Conservation (phyloP, 1,284 basidiomycete species). For the Puccinia coronata region DNA sequence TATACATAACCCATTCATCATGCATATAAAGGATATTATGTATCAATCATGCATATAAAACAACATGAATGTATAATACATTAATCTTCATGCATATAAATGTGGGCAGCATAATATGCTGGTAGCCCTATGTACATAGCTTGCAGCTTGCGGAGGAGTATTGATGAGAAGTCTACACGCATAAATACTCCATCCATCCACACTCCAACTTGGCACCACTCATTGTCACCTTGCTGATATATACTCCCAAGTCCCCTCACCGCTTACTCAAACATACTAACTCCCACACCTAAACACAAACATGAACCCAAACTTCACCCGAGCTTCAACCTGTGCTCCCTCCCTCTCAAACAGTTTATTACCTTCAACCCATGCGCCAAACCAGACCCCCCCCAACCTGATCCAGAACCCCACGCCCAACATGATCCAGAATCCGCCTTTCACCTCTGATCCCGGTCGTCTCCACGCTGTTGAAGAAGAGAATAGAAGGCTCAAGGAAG, state of each 20-base stretch:
- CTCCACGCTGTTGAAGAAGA: conserved; percentile 36
- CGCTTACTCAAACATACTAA: not conserved
- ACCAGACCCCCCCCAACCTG: conserved; percentile 3
- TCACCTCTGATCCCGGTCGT: not conserved
- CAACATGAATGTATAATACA: not conserved
- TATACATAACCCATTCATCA: not conserved
- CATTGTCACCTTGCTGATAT: not conserved
- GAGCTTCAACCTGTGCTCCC: conserved; percentile 30
- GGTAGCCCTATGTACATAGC: not conserved
- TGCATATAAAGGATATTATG: not conserved
- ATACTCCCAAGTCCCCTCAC: not conserved
- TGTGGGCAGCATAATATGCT: not conserved
- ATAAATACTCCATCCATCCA: conserved; percentile 13
- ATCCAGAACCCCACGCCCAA: conserved; percentile 14
- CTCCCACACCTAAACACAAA: not conserved
- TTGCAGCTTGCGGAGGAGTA: not conserved
- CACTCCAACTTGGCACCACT: not conserved
- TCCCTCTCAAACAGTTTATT: not conserved
- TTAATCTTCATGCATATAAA: not conserved
- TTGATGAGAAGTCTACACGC: not conserved
- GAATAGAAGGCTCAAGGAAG: conserved; percentile 27
- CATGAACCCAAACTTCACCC: conserved; percentile 15
- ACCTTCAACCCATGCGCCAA: conserved; percentile 20
- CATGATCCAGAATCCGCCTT: not conserved
- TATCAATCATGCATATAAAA: not conserved